phyloP scores from a whole-genome alignment of 202 grass and related monocot genomes.

The Panicum virgatum region DNA sequence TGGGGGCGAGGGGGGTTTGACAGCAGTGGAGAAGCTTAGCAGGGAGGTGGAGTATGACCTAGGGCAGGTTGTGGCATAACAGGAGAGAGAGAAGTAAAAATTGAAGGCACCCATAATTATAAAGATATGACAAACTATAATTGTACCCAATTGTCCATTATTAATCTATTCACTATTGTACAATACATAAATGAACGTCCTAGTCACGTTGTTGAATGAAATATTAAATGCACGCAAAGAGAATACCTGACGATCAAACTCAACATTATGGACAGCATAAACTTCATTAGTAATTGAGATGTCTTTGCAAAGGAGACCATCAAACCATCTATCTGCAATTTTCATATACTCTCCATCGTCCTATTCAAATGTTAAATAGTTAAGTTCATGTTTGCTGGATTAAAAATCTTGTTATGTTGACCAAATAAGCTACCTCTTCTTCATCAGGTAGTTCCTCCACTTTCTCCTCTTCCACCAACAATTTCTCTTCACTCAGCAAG shows the following conservation, averaged over 20 bases:
- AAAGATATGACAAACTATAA: not conserved
- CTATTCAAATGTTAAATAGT: slow-evolving; percentile 45
- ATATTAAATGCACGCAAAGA: slow-evolving; percentile 15
- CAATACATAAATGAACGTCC: slow-evolving; percentile 15
- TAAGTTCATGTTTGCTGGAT: slow-evolving; percentile 26
- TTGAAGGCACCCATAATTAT: too few relatives aligned
- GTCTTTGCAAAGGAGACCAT: slow-evolving; percentile 75
- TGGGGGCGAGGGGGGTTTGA: too few relatives aligned
- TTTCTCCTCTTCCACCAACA: slow-evolving; percentile 46
- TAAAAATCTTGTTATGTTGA: slow-evolving; percentile 23
- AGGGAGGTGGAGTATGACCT: too few relatives aligned
- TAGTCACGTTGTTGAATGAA: slow-evolving; percentile 20
- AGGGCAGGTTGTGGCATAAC: too few relatives aligned
- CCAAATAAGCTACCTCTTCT: slow-evolving; percentile 44
- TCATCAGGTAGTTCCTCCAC: slow-evolving; percentile 46
- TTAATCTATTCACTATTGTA: not conserved
- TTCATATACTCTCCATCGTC: slow-evolving; percentile 57
- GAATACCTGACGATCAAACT: slow-evolving; percentile 93
- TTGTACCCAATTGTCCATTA: not conserved
- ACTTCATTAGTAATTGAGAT: slow-evolving; percentile 87
- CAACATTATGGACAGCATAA: slow-evolving; percentile 76
- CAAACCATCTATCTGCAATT: slow-evolving; percentile 78
- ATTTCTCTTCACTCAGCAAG: slow-evolving; percentile 43
- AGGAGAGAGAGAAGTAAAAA: too few relatives aligned
- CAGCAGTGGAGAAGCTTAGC: too few relatives aligned